Percentiles rank a stretch among this genome's conserved stretches.
Evolutionary conservation across 495 filamentous ascomycete genomes (phyloP).

Genomic region (Talaromyces proteolyticus): DNA sequence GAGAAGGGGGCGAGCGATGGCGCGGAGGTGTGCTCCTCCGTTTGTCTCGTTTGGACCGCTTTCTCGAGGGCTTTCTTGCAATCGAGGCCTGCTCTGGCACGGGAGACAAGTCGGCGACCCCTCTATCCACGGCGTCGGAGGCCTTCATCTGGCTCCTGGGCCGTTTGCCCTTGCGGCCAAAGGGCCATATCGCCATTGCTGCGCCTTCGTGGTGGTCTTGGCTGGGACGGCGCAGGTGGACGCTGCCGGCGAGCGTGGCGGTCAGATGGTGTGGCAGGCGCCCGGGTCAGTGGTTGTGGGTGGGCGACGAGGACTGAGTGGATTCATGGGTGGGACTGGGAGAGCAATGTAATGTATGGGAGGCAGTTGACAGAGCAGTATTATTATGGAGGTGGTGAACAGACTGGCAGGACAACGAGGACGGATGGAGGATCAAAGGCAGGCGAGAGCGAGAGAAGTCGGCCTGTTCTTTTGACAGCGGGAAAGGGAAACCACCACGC

Average conservation of each 20-base stretch:
- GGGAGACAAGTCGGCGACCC: conserved; percentile 9
- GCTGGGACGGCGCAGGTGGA: background rate
- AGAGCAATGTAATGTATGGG: no score
- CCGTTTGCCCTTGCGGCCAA: conserved; percentile 58
- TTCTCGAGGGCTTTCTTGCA: conserved; percentile 36
- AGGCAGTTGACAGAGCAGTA: no score
- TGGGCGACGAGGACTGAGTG: conserved; percentile 13
- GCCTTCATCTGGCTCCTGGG: conserved; percentile 39
- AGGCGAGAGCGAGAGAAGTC: no score
- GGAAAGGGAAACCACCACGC: no score
- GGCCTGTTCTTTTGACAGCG: no score
- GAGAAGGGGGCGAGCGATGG: conserved; percentile 11
- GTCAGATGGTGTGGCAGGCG: conserved; percentile 19
- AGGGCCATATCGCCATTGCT: conserved; percentile 73
- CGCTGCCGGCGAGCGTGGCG: background rate
- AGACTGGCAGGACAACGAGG: background rate
- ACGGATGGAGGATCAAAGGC: no score
- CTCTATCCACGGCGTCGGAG: conserved; percentile 22
- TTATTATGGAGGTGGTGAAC: background rate
- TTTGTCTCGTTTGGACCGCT: conserved; percentile 33
- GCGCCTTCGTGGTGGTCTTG: background rate
- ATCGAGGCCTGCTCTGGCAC: conserved; percentile 12
- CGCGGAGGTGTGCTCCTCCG: conserved; percentile 11
- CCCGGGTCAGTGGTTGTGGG: conserved; percentile 12
- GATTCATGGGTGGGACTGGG: conserved; percentile 34